These are phyloP conservation scores for Medicago lupulina DNA, from an alignment of 306 rosid genomes.

Conservation along the genomic window DNA sequence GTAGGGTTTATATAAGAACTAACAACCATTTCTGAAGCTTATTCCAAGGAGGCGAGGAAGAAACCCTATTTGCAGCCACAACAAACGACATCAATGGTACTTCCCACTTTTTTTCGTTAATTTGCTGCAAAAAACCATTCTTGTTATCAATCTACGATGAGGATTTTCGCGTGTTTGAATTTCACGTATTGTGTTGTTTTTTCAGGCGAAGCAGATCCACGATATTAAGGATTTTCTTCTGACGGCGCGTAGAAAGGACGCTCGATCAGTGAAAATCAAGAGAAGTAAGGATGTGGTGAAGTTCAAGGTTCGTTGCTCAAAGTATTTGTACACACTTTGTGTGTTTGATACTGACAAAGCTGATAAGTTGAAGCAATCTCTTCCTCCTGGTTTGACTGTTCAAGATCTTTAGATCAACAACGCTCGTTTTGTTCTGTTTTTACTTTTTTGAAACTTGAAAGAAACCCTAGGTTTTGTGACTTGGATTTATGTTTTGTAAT, in stretches of 20 bases:
- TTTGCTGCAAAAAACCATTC: background rate
- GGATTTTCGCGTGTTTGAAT: background rate
- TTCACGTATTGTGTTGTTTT: background rate
- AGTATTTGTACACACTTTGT: slow-evolving; percentile 81
- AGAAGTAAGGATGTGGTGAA: slow-evolving; percentile 76
- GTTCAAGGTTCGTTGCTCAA: slow-evolving; percentile 91
- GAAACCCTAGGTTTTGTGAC: slow-evolving; percentile 20
- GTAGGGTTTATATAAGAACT: slow-evolving; percentile 31
- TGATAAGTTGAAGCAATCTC: slow-evolving; percentile 89
- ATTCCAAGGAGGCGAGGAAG: background rate
- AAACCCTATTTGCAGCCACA: background rate
- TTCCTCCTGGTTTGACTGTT: slow-evolving; percentile 89
- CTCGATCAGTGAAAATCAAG: slow-evolving; percentile 78
- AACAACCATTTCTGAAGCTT: background rate
- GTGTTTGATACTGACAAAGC: slow-evolving; percentile 83
- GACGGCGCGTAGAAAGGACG: slow-evolving; percentile 85
- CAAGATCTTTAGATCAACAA: slow-evolving; percentile 52
- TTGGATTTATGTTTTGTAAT: background rate
- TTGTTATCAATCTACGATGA: background rate
- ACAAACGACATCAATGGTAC: slow-evolving; percentile 23
- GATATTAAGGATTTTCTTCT: slow-evolving; percentile 94
- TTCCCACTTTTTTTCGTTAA: background rate
- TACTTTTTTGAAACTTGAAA: background rate
- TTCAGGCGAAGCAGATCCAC: slow-evolving; percentile 86
- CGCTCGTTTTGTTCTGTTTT: background rate